Evolutionary conservation across 2,329 filamentous ascomycete species (phyloP), one percentile per base, ranked within the genome.

Genomic region (Aspergillus sp.): DNA sequence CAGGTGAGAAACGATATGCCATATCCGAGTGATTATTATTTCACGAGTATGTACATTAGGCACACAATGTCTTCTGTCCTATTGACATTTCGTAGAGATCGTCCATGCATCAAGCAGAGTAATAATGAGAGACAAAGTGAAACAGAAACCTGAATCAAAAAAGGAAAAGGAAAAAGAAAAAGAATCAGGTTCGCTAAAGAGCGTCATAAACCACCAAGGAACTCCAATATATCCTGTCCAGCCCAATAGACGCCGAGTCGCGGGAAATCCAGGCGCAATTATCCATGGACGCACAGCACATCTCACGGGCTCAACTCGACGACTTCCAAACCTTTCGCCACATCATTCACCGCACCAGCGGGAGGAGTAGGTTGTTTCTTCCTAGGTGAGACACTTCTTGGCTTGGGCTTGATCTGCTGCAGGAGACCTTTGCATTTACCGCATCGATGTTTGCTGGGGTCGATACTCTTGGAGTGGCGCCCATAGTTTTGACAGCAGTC

Each of bases 391-490:
- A 70, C 65, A 24, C 75, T 77, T 43, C 89, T 80, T 0, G 92
- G 92, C 40, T 83, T 83, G 0, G 93, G 93, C 72, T 90, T 92
- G 8, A 87, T 87, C 80, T 98, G 95, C 66, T 85, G 78, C 62
- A 99, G 75, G 0, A 74, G 73, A 4, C 84, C 80, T 68, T 86
- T 89, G 72, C 93, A 98, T n/a, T 72, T 77, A 2, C 91, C 91
- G 72, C 93, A 98, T 1, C 85, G 83, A 66, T 92, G 87, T 48
- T 85, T 83, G 31, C 71, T 70, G 0, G 88, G 82, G 71, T 97
- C 86, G 64, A 98, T 90, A 70, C 90, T 95, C 75, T 89, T 91
- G 15, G 88, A 92, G 73, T 98, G 93, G 4, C 93, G 82, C 69
- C 92, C 90, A 72, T 90, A 96, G 70, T 90, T 87, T 33, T 83